Evolutionary conservation across 2,329 filamentous ascomycete genomes (phyloP).

Genomic region (Penicillium occitanis): DNA sequence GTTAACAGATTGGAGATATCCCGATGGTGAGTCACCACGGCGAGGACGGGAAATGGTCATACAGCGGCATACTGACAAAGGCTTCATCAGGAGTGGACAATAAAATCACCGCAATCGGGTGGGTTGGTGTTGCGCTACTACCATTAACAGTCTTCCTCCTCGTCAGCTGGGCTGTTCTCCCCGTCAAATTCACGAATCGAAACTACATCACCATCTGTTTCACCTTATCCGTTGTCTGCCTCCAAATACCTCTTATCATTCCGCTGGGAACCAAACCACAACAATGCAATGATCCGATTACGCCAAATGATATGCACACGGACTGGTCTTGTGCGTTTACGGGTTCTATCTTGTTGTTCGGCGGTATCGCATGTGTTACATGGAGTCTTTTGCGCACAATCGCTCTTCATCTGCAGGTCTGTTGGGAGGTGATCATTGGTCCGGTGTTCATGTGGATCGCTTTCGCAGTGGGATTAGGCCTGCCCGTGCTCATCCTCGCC

Average conservation of each 20-base stretch:
- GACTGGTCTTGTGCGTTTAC: conserved; percentile 82
- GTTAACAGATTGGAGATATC: conserved; percentile 72
- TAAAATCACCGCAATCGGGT: conserved; percentile 70
- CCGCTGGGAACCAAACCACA: conserved; percentile 75
- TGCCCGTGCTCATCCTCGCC: conserved; percentile 73
- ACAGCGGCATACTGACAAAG: conserved; percentile 21
- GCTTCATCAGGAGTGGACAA: conserved; percentile 49
- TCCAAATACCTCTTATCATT: conserved; percentile 91
- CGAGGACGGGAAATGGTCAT: not conserved
- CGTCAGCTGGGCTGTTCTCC: conserved; percentile 74
- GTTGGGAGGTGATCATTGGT: conserved; percentile 91
- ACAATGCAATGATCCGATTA: conserved; percentile 86
- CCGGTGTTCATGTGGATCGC: conserved; percentile 85
- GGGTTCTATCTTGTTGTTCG: conserved; percentile 79
- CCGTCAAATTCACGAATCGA: conserved; percentile 82
- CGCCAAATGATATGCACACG: conserved; percentile 86
- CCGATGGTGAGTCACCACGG: conserved; percentile 49
- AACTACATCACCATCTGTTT: conserved; percentile 93
- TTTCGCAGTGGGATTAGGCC: conserved; percentile 76
- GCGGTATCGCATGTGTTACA: conserved; percentile 78
- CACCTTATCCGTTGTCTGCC: conserved; percentile 69
- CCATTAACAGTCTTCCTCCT: conserved; percentile 73
- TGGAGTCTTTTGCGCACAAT: conserved; percentile 90
- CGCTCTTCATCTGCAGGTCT: conserved; percentile 94
- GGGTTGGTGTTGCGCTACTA: conserved; percentile 74